Evolutionary conservation across 352 stramenopile species (phyloP).

Genomic region (Phytophthora constricta): DNA sequence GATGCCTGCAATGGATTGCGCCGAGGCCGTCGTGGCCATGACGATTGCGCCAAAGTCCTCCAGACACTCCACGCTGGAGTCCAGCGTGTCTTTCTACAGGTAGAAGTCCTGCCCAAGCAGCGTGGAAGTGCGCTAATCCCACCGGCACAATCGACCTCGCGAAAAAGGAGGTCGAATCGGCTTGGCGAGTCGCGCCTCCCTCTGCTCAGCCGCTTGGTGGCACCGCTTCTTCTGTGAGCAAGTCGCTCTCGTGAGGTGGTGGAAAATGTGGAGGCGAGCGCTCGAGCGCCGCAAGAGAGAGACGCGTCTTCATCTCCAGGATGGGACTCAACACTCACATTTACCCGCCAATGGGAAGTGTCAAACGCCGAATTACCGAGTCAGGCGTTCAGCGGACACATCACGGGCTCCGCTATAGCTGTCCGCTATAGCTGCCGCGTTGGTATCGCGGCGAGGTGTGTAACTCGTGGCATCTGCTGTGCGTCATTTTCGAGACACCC

Average conservation of each 20-base stretch:
- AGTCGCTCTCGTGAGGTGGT: constrained; percentile 24
- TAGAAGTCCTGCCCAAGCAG: not conserved
- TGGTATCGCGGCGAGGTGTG: too few species aligned
- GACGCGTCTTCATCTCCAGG: not conserved
- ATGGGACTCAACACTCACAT: not conserved
- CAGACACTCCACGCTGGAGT: too few species aligned
- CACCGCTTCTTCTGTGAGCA: constrained; percentile 27
- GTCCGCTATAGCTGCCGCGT: too few species aligned
- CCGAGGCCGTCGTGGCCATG: too few species aligned
- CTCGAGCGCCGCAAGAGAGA: constrained; percentile 11
- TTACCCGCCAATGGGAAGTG: too few species aligned
- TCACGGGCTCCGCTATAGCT: too few species aligned
- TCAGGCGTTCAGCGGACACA: too few species aligned
- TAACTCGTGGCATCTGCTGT: not conserved
- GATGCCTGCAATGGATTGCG: too few species aligned
- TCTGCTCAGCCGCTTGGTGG: too few species aligned
- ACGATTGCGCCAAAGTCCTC: too few species aligned
- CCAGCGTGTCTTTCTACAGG: not conserved
- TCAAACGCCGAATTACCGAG: too few species aligned
- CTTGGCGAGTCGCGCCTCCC: too few species aligned
- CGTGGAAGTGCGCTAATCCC: not conserved
- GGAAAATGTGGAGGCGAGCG: constrained; percentile 26
- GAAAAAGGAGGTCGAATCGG: not conserved
- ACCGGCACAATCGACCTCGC: not conserved
- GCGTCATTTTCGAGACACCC: constrained; percentile 1